Evolutionary conservation across 2,329 filamentous ascomycete species (phyloP), one percentile per base, ranked within the genome.

Genomic region (Phyllosticta citriasiana): DNA sequence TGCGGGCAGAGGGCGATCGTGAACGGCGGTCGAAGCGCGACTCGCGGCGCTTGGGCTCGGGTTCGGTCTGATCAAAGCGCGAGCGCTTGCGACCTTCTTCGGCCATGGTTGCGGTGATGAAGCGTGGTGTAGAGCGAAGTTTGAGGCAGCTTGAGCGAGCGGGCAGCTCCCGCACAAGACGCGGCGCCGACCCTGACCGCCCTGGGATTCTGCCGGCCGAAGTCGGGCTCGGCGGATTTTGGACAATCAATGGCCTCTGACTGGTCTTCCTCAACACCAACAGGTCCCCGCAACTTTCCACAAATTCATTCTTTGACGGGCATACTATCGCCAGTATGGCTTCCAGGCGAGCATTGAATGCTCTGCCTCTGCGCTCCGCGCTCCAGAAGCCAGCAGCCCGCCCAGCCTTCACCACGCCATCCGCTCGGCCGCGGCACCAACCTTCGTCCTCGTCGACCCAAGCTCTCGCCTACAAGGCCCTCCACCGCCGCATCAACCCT

Each of bases 381-480:
- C 40, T 59, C 25, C 22, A 35, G 25, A 62, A 70, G 65, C 57
- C 64, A 65, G 67, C 33, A 69, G 33, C 27, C 25, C 69, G n/a
- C 64, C 65, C 25, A 52, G 61, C 22, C 60, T 52, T 62, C 53
- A 60, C 63, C 64, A 65, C 60, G 63, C 66, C 60, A 55, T 50
- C 27, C 55, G 59, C 65, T 63, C 69, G 67, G 59, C 64, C 68
- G 69, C 69, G 74, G 66, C 63, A 65, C 67, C 67, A 72, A 53
- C 68, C 70, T 56, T 74, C 70, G 68, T 76, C 78, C 53, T 88
- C 85, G 66, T 96, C 92, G 60, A 97, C 93, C 67, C 94, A 91
- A 61, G 93, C 94, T 65, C 85, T 97, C 65, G 92, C 92, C 70
- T 97, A 97, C 85, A 99, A 99, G 82, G 91, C 93, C 62, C 84